Percentiles rank a stretch among this genome's conserved stretches.
phyloP scores from a whole-genome alignment of 768 basidiomycete species.

The Brasilioporus rufonigricans region DNA sequence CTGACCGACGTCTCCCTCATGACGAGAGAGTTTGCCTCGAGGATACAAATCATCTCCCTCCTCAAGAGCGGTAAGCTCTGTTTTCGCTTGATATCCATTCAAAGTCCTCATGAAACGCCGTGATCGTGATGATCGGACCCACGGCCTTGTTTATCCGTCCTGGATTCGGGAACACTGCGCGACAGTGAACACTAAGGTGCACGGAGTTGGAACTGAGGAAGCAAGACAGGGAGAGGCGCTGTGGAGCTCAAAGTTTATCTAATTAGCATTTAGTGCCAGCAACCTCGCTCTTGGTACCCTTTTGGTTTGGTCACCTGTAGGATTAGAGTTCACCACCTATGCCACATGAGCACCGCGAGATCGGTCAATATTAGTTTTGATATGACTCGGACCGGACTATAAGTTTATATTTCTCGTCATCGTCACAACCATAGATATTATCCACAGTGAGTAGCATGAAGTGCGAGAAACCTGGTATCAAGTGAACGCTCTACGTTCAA shows the following conservation, averaged over 20 bases:
- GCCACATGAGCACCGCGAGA: slow-evolving; percentile 2
- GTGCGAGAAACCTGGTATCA: not conserved
- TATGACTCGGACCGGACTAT: slow-evolving; percentile 3
- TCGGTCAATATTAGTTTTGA: slow-evolving; percentile 5
- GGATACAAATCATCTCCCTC: slow-evolving; percentile 52
- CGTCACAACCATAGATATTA: not conserved
- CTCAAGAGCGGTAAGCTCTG: slow-evolving; percentile 46
- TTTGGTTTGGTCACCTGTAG: not conserved
- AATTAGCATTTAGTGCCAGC: slow-evolving; percentile 4
- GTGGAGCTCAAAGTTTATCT: slow-evolving; percentile 54
- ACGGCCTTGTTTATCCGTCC: not conserved
- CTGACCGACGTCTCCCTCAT: slow-evolving; percentile 47
- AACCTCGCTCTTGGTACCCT: not conserved
- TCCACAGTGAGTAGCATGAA: not conserved
- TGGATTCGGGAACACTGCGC: not conserved
- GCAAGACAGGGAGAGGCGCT: slow-evolving; percentile 49
- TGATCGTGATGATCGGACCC: not conserved
- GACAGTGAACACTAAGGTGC: slow-evolving; percentile 46
- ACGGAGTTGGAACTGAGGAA: slow-evolving; percentile 47
- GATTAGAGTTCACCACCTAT: slow-evolving; percentile 1
- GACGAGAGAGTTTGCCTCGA: slow-evolving; percentile 53
- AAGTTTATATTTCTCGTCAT: not conserved
- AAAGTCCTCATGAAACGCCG: slow-evolving; percentile 1
- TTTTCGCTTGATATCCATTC: not conserved
- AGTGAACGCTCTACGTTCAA: slow-evolving; percentile 14